Percentiles rank a stretch among this genome's conserved stretches.
Evolutionary conservation across 495 filamentous ascomycete species (phyloP).

Genomic region (Penicillium steckii): DNA sequence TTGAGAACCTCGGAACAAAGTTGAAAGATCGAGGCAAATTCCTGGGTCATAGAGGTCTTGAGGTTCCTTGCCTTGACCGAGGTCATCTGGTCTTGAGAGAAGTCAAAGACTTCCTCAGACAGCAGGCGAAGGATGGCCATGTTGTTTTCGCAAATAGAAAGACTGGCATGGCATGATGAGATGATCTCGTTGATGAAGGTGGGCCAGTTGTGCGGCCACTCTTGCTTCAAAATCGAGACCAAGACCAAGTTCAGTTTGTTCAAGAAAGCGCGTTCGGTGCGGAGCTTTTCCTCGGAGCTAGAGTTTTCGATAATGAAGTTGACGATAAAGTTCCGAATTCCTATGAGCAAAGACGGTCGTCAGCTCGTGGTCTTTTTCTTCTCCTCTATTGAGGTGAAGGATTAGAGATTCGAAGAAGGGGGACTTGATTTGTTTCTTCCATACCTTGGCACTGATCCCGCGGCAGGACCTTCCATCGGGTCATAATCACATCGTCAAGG

Average conservation of each 20-base stretch:
- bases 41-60: slow-evolving; percentile 96
- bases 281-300: slow-evolving; percentile 79
- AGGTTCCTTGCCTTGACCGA: slow-evolving; percentile 91
- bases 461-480: slow-evolving; percentile 95
- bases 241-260: slow-evolving; percentile 98
- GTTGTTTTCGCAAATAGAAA: slow-evolving; percentile 99
- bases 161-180: slow-evolving; percentile 85
- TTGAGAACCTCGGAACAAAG: slow-evolving; percentile 91
- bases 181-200: slow-evolving; percentile 99
- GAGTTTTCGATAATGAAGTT: slow-evolving; percentile 95
- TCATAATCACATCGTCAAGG: slow-evolving; percentile 97
- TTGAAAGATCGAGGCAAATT: slow-evolving; percentile 96
- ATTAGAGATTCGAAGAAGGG: background rate
- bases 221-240: slow-evolving; percentile 96
- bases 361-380: slow-evolving; percentile 4
- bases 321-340: slow-evolving; percentile 98
- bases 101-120: slow-evolving; percentile 98
- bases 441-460: slow-evolving; percentile 89
- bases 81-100: slow-evolving; percentile 97
- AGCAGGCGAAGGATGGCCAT: slow-evolving; percentile 96
- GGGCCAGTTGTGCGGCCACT: slow-evolving; percentile 99
- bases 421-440: background rate
- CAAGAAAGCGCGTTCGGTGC: slow-evolving; percentile 77
- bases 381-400: background rate
- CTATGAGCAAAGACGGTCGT: slow-evolving; percentile 42